Conservation (phyloP, 73 alveolate species). For the Paramecium caudatum region DNA sequence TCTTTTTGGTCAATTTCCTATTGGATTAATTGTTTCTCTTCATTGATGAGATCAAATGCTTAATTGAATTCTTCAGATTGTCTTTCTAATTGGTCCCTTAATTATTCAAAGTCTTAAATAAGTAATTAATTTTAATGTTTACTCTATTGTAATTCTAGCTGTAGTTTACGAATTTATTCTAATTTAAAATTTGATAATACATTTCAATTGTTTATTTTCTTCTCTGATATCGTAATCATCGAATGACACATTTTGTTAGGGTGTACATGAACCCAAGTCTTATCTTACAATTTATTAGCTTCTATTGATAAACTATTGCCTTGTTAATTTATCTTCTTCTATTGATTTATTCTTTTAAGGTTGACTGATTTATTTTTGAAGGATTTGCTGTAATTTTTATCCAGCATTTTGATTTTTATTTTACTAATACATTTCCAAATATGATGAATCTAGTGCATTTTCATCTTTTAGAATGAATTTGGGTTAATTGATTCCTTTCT, state of each 20-base stretch:
- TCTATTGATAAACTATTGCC: slow-evolving; percentile 61
- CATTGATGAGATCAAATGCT: slow-evolving; percentile 52
- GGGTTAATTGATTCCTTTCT: slow-evolving; percentile 1
- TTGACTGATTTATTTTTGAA: slow-evolving; percentile 54
- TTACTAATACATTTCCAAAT: slow-evolving; percentile 49
- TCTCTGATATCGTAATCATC: slow-evolving; percentile 21
- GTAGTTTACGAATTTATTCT: slow-evolving; percentile 34
- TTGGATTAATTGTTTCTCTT: slow-evolving; percentile 43
- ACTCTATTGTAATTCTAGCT: slow-evolving; percentile 38
- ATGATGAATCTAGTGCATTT: slow-evolving; percentile 49
- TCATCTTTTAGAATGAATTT: slow-evolving; percentile 44
- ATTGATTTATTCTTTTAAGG: slow-evolving; percentile 52
- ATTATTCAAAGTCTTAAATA: slow-evolving; percentile 56
- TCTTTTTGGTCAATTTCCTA: slow-evolving; percentile 62
- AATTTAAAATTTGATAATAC: slow-evolving; percentile 1
- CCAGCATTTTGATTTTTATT: slow-evolving; percentile 39
- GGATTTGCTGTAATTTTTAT: slow-evolving; percentile 17
- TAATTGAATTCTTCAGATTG: slow-evolving; percentile 65
- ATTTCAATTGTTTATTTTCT: slow-evolving; percentile 58
- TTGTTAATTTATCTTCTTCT: slow-evolving; percentile 56
- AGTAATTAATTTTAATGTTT: slow-evolving; percentile 43
- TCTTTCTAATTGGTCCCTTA: slow-evolving; percentile 63
- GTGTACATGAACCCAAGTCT: slow-evolving; percentile 47
- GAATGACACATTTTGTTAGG: slow-evolving; percentile 5
- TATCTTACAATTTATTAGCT: slow-evolving; percentile 51